phyloP scores from a whole-genome alignment of 257 asterid species.

The Marsdenia floribunda region DNA sequence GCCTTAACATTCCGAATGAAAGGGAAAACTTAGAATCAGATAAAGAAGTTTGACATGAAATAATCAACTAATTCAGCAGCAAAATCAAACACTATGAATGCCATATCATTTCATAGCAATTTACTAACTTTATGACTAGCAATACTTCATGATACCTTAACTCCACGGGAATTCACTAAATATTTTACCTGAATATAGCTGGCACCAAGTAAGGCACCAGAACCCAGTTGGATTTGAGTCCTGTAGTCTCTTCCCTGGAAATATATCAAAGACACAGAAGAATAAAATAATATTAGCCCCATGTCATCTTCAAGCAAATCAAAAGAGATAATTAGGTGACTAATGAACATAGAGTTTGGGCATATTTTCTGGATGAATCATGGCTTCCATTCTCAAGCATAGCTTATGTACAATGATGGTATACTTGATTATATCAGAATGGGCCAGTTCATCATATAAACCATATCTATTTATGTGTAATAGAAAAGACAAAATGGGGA shows the following conservation, averaged over 20 bases:
- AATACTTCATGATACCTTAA: not conserved
- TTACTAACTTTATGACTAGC: not conserved
- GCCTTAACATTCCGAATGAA: not conserved
- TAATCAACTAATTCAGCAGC: not conserved
- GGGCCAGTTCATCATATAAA: not conserved
- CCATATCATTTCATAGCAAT: not conserved
- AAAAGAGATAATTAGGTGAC: not conserved
- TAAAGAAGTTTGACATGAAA: not conserved
- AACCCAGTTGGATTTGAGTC: slow-evolving; percentile 80
- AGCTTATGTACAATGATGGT: not conserved
- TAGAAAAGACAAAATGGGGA: not conserved
- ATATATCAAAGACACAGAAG: slow-evolving; percentile 16
- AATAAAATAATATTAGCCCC: not conserved
- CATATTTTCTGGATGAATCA: not conserved
- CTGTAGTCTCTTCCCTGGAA: slow-evolving; percentile 85
- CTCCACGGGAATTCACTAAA: slow-evolving; percentile 1
- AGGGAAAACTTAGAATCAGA: not conserved
- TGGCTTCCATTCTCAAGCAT: not conserved
- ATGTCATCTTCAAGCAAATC: not conserved
- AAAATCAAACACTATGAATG: not conserved
- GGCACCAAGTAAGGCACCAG: slow-evolving; percentile 83
- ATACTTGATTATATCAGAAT: not conserved
- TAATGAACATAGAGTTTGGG: not conserved
- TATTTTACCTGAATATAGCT: slow-evolving; percentile 83
- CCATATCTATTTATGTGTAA: not conserved